phyloP scores from a whole-genome alignment of 1,139 yeast species.

The Lodderomyces beijingensis region DNA sequence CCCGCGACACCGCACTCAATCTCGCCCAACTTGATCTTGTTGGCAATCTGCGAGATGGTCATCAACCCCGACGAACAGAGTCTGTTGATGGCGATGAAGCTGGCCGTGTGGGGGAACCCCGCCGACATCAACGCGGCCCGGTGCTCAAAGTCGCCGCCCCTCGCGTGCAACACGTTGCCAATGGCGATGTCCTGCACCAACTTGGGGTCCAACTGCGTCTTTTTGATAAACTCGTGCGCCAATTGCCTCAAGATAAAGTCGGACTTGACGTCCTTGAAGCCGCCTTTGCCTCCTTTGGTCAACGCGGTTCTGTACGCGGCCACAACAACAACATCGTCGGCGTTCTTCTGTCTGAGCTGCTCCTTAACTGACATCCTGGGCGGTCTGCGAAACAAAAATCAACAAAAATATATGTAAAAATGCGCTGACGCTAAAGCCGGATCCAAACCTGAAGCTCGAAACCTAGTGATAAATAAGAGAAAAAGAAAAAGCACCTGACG shows the following conservation, averaged over 20 bases:
- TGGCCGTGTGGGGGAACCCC: conserved; percentile 33
- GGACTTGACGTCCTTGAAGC: conserved; percentile 30
- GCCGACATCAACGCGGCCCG: conserved; percentile 53
- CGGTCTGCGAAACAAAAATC: not conserved
- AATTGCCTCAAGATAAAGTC: conserved; percentile 30
- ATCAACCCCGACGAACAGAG: conserved; percentile 42
- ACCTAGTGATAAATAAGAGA: too few species aligned
- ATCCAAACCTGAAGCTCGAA: too few species aligned
- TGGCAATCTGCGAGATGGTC: conserved; percentile 32
- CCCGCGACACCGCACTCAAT: conserved; percentile 35
- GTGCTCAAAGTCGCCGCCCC: conserved; percentile 85
- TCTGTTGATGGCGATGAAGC: conserved; percentile 35
- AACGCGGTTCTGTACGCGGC: conserved; percentile 36
- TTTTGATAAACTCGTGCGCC: conserved; percentile 24
- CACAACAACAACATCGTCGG: conserved; percentile 25
- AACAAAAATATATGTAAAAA: not conserved
- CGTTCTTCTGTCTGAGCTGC: conserved; percentile 12
- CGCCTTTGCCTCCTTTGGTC: conserved; percentile 34
- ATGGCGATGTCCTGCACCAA: conserved; percentile 69
- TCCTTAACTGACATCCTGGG: conserved; percentile 10
- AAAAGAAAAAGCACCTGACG: not conserved
- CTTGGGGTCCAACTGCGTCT: conserved; percentile 22
- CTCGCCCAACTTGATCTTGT: conserved; percentile 29
- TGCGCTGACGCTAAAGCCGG: too few species aligned
- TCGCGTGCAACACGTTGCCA: conserved; percentile 78